Percentiles rank a stretch among this genome's conserved stretches.
Conservation (phyloP, 176 grass and related monocot species). For the Poa pratensis region DNA sequence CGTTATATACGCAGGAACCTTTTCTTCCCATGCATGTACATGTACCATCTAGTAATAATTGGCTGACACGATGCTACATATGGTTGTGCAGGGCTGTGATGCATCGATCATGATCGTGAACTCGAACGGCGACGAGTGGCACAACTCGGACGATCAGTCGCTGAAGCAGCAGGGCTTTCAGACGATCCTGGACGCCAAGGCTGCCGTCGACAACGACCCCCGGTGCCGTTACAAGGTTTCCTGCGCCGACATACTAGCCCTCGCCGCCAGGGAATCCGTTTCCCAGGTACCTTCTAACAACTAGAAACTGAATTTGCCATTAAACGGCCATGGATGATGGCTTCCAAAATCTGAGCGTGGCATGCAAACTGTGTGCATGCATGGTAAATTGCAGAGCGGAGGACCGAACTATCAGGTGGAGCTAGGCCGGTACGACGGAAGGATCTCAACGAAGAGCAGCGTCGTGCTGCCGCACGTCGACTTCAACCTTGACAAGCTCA, state of each 20-base stretch:
- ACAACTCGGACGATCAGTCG: constrained; percentile 45
- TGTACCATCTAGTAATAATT: no score
- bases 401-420: constrained; percentile 69
- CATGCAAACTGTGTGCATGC: background rate
- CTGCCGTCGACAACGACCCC: constrained; percentile 59
- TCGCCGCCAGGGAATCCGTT: constrained; percentile 65
- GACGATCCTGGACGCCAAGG: constrained; percentile 63
- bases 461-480: constrained; percentile 58
- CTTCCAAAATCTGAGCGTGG: background rate
- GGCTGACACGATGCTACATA: background rate
- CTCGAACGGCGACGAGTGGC: constrained; percentile 63
- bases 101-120: constrained; percentile 69
- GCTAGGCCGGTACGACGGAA: constrained; percentile 71
- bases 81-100: constrained; percentile 57
- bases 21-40: background rate
- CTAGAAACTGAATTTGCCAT: background rate
- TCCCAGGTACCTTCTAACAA: constrained; percentile 40
- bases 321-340: background rate
- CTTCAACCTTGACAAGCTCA: constrained; percentile 65
- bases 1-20: background rate
- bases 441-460: constrained; percentile 46
- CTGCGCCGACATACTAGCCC: constrained; percentile 77
- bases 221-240: constrained; percentile 67
- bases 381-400: constrained; percentile 51
- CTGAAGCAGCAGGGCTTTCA: constrained; percentile 56